These are phyloP conservation scores for Ambispora gerdemannii DNA, from an alignment of 192 early-diverging fungal genomes.

Conservation along the genomic window DNA sequence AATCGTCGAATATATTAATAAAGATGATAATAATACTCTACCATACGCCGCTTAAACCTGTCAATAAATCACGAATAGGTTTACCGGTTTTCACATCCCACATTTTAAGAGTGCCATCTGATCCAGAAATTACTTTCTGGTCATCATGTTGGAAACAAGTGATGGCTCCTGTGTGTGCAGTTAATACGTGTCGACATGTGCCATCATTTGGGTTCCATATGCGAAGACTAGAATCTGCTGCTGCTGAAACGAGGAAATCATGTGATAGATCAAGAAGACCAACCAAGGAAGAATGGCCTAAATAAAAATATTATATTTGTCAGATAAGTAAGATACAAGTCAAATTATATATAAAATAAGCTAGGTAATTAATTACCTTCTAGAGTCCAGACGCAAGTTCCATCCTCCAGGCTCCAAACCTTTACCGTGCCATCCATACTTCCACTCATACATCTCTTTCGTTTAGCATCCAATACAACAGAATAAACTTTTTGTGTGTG, in stretches of 20 bases:
- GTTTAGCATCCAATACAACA: constrained; percentile 82
- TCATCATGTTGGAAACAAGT: constrained; percentile 98
- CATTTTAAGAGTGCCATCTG: constrained; percentile 90
- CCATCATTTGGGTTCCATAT: constrained; percentile 81
- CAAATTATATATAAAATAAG: background rate
- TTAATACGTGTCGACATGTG: constrained; percentile 61
- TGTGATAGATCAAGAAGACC: constrained; percentile 86
- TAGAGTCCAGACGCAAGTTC: constrained; percentile 70
- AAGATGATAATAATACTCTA: background rate
- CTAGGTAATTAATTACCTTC: constrained; percentile 80
- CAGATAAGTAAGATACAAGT: background rate
- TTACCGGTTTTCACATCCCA: constrained; percentile 93
- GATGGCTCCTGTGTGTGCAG: constrained; percentile 84
- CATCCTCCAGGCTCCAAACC: constrained; percentile 89
- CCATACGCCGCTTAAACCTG: constrained; percentile 87
- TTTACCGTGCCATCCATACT: constrained; percentile 91
- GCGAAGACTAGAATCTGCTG: constrained; percentile 89
- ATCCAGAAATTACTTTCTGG: constrained; percentile 89
- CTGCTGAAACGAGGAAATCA: constrained; percentile 87
- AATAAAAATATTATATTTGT: background rate
- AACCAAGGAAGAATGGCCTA: constrained; percentile 91
- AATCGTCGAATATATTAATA: background rate
- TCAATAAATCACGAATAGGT: constrained; percentile 79
- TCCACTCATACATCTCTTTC: constrained; percentile 84
- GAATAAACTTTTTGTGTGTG: constrained; percentile 96